Evolutionary conservation across 331 rosid species (phyloP), one percentile per base, ranked within the genome.

Genomic region (Malus hybrid): DNA sequence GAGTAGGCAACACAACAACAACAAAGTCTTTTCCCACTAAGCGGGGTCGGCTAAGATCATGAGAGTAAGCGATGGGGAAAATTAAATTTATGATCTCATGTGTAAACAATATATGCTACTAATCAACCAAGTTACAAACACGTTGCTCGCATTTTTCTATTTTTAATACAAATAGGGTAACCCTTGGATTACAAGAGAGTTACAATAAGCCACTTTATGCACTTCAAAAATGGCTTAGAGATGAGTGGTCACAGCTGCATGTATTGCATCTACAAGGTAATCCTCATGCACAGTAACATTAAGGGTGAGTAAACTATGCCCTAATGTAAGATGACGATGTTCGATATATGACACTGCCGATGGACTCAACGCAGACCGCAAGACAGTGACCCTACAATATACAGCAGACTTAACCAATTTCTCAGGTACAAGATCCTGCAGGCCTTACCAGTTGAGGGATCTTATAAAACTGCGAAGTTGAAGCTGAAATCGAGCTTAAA

Each of bases 251-350:
- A 88, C 87, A 68, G 93, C 93, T 7, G 91, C 96, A 85, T 89
- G 93, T 39, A 89, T 88, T 19, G 93, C 97, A 68, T 89, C 96
- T 5, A 90, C 93, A 92, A 88, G 83, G 90, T 89, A 74, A 85
- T 92, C 84, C 97, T 86, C 88, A 93, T 92, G 89, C 82, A 16
- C 58, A 48, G 83, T 34, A 83, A 48, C 48, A 56, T 12, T 16
- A 16, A 3, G 22, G 2, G 20, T 1, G 26, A 15, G 18, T 19
- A 20, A 11, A 28, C 6, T 33, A 29, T 63, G 7, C 57, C 20
- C 57, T 3, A 52, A 52, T 42, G 48, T 42, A 42, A 42, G 48
- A 42, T 10, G 48, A 42, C 48, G 48, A 42, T 3, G 14, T 42
- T 42, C 48, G 48, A 42, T 42, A 4, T 3, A 42, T 42, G 14